Base-by-base conservation (phyloP, 305 asterid species). In the Fraxinus paxiana region DNA sequence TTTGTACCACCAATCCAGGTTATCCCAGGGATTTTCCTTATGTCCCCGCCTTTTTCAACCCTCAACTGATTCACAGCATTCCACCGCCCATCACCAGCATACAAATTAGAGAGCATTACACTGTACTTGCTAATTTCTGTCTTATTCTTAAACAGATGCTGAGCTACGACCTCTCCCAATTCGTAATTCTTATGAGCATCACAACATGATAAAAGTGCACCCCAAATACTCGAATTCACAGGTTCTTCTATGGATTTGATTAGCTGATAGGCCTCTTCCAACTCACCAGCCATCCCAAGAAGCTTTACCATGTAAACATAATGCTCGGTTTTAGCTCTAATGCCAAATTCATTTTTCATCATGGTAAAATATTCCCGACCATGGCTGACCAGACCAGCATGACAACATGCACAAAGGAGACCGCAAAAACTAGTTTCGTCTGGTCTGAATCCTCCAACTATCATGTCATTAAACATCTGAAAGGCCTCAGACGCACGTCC, bases 171-270 rank as follows among this genome's bases (percentile, higher is more conserved):
- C 67, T 88, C 93, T 74, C 88, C 85, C 85, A 92, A 33, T 74
- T 88, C 91, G 67, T 84, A 83, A 31, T 92, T 83, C 65, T 82
- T 86, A 75, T 87, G 86, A 73, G 79, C 84, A 61, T 87, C 83
- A 67, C 95, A 93, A 85, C 98, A 91, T 2, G 95, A 88, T 82
- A 95, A 83, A 82, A 94, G 90, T 3, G 97, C 95, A 1, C 97
- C 98, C 97, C 96, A 92, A 54, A 94, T 69, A 80, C 92, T 87
- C 1, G 87, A 79, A 79, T 88, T 83, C 78, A 87, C 92, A 0
- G 93, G 93, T 77, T 81, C 89, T 0, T 80, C 80, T 75, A 89
- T 31, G 5, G 90, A 85, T 35, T 78, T 85, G 48, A 91, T 72
- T 71, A 92, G 87, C 65, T 85, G 86, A 82, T 90, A 89, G 81